Conservation (phyloP, 495 filamentous ascomycete genomes). For the Aspergillus avenaceus region DNA sequence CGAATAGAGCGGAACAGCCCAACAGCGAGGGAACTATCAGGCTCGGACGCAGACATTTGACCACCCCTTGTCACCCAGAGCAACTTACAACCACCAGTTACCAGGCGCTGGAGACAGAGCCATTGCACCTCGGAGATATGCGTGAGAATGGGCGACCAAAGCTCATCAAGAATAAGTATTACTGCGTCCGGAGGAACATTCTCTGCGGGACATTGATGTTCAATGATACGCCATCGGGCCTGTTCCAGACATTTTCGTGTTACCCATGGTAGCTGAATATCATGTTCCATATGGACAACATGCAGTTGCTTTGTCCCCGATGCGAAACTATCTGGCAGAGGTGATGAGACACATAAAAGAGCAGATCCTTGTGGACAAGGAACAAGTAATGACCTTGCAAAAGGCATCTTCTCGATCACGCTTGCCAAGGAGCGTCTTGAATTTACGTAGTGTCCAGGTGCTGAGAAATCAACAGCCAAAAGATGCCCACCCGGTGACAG, state of each 20-base stretch:
- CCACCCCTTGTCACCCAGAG: slow-evolving; percentile 2
- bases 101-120: neutral
- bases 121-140: neutral
- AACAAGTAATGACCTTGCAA: neutral
- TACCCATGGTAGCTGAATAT: neutral
- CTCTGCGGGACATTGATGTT: neutral
- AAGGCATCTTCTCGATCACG: neutral
- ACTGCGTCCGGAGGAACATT: neutral
- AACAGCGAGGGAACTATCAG: neutral
- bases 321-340: neutral
- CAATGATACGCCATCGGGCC: neutral
- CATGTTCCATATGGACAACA: neutral
- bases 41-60: neutral
- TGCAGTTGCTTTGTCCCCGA: neutral
- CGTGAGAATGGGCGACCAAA: neutral
- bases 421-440: neutral
- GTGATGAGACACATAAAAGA: neutral
- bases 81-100: neutral
- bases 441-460: neutral
- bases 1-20: slow-evolving; percentile 2
- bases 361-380: neutral
- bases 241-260: neutral
- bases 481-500: neutral
- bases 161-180: neutral
- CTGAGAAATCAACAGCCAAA: neutral